Conservation (phyloP, 495 filamentous ascomycete genomes). For the Talaromyces trachyspermus region DNA sequence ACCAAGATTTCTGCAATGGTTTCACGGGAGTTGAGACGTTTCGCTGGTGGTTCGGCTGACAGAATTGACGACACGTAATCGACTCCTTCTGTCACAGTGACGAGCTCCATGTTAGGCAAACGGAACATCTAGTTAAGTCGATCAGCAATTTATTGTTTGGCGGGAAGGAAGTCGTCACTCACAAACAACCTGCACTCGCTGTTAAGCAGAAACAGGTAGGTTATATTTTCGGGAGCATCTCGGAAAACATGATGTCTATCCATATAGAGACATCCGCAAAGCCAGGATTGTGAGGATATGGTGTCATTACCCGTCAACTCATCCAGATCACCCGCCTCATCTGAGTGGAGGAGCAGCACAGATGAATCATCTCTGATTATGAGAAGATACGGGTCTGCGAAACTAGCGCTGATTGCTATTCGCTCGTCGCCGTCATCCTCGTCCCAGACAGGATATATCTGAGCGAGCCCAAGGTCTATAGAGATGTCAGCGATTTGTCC, state of each 20-base stretch:
- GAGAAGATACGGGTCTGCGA: conserved; percentile 81
- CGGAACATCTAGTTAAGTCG: conserved; percentile 29
- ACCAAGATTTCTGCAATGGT: conserved; percentile 68
- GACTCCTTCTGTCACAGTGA: conserved; percentile 51
- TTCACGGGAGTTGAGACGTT: conserved; percentile 63
- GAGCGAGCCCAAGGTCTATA: conserved; percentile 73
- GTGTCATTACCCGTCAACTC: conserved; percentile 43
- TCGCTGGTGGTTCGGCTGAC: conserved; percentile 57
- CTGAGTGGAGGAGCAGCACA: conserved; percentile 64
- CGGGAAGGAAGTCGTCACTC: conserved; percentile 20
- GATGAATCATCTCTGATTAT: conserved; percentile 77
- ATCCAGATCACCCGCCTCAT: conserved; percentile 77
- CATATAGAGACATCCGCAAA: conserved; percentile 70
- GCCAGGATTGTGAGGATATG: conserved; percentile 57
- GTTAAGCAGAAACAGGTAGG: conserved; percentile 66
- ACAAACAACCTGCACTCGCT: conserved; percentile 66
- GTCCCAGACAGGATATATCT: conserved; percentile 85
- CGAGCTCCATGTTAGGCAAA: conserved; percentile 29
- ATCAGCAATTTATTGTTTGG: neutral
- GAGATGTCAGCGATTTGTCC: conserved; percentile 9
- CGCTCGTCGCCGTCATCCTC: conserved; percentile 78
- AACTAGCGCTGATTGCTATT: conserved; percentile 69
- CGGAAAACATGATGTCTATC: conserved; percentile 54
- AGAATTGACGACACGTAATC: conserved; percentile 72
- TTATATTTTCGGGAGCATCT: conserved; percentile 31